Percentiles rank a stretch among this genome's conserved stretches.
These are phyloP conservation scores for Yamadazyma scolyti DNA, from an alignment of 805 yeast genomes.

Conservation along the genomic window DNA sequence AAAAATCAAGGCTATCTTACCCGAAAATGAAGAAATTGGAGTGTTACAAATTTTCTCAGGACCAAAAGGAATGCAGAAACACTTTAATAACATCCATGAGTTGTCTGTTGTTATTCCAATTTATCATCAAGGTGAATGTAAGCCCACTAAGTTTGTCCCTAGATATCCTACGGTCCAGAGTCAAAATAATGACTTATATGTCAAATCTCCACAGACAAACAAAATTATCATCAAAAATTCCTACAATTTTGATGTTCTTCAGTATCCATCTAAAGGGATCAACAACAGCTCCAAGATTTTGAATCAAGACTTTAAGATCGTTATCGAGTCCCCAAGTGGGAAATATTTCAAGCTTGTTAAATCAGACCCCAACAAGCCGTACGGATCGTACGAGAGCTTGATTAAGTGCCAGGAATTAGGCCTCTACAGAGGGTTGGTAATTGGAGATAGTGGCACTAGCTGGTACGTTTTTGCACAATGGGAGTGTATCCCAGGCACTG, in stretches of 20 bases:
- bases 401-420: conserved; percentile 71
- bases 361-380: conserved; percentile 43
- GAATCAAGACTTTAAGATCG: conserved; percentile 52
- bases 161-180: conserved; percentile 70
- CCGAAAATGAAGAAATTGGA: conserved; percentile 66
- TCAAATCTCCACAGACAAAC: conserved; percentile 79
- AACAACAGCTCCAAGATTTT: conserved; percentile 31
- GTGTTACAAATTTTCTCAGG: conserved; percentile 75
- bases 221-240: conserved; percentile 52
- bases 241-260: conserved; percentile 62
- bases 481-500: conserved; percentile 48
- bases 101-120: conserved; percentile 72
- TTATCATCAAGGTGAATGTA: conserved; percentile 64
- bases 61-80: conserved; percentile 53
- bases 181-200: conserved; percentile 70
- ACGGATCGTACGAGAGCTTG: conserved; percentile 57
- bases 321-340: conserved; percentile 83
- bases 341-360: conserved; percentile 59
- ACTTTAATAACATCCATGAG: conserved; percentile 59
- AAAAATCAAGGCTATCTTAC: conserved; percentile 76
- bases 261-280: conserved; percentile 55
- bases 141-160: conserved; percentile 63
- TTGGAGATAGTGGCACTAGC: conserved; percentile 70
- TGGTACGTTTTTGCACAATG: conserved; percentile 94
- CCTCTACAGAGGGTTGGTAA: conserved; percentile 76